A percentile compares a stretch with the other conserved stretches of the same genome.
Evolutionary conservation across 306 rosid genomes (phyloP).

Genomic region (Casuarina glauca): DNA sequence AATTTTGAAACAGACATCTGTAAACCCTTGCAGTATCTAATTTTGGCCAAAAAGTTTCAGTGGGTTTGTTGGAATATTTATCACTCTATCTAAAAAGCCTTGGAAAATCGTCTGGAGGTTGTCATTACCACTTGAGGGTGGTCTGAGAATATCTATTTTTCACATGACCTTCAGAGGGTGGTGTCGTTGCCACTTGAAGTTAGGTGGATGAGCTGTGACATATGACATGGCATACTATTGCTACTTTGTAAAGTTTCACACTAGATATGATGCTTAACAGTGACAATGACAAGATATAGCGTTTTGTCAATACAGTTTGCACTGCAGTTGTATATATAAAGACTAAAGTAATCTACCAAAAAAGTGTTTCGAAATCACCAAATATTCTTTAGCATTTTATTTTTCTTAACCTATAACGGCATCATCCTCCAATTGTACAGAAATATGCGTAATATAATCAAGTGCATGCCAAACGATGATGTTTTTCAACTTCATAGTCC

Average conservation of each 20-base stretch:
- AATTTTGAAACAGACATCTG: neutral
- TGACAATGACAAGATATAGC: too few relatives aligned
- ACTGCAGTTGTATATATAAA: neutral
- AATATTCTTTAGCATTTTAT: too few relatives aligned
- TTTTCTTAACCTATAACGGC: too few relatives aligned
- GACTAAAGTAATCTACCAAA: neutral
- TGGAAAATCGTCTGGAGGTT: neutral
- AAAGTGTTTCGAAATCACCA: too few relatives aligned
- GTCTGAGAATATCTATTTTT: too few relatives aligned
- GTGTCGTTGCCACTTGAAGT: neutral
- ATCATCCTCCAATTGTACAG: too few relatives aligned
- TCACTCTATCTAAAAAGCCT: neutral
- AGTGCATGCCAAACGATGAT: too few relatives aligned
- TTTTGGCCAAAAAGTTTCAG: neutral
- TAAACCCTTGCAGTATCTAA: neutral
- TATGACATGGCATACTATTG: neutral
- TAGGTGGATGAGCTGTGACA: neutral
- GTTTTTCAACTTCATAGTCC: too few relatives aligned
- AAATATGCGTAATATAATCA: too few relatives aligned
- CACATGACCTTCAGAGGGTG: neutral
- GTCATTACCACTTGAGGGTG: too few relatives aligned
- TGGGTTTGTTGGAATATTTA: neutral
- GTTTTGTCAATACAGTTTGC: neutral
- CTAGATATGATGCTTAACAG: neutral
- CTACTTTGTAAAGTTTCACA: neutral